These are phyloP conservation scores for Mycena sanguinolenta DNA, from an alignment of 768 basidiomycete species.

Conservation along the genomic window DNA sequence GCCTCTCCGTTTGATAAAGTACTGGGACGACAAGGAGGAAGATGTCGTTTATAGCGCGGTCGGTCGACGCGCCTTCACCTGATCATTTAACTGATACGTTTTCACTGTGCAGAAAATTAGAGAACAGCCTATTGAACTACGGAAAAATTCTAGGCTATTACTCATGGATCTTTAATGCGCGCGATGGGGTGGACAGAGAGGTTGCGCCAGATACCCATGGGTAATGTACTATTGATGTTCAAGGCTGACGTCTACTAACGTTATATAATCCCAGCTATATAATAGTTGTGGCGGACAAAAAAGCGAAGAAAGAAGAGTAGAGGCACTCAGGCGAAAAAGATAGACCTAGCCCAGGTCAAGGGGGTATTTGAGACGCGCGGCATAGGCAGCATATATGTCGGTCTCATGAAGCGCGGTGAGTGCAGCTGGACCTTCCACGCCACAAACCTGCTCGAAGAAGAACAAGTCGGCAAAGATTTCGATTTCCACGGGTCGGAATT, in stretches of 20 bases:
- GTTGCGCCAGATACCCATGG: constrained; percentile 12
- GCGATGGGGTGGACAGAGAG: constrained; percentile 11
- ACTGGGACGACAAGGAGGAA: constrained; percentile 16
- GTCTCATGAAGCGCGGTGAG: background rate
- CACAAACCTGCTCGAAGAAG: background rate
- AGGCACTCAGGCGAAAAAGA: background rate
- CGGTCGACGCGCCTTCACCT: background rate
- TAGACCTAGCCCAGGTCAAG: constrained; percentile 8
- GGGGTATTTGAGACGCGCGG: constrained; percentile 17
- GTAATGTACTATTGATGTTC: too few relatives aligned
- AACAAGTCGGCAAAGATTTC: background rate
- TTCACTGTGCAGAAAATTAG: constrained; percentile 11
- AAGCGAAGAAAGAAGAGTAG: background rate
- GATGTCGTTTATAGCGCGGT: constrained; percentile 16
- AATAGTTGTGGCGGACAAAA: too few relatives aligned
- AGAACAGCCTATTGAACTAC: constrained; percentile 11
- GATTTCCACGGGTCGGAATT: constrained; percentile 6
- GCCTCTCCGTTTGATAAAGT: constrained; percentile 20
- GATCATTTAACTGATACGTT: background rate
- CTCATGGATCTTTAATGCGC: constrained; percentile 15
- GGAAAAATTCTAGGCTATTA: constrained; percentile 23
- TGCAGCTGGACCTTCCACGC: constrained; percentile 4
- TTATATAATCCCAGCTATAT: too few relatives aligned
- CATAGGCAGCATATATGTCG: constrained; percentile 3
- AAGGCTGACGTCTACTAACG: too few relatives aligned